Base-by-base conservation (phyloP, 1,284 basidiomycete species). In the Cutaneotrichosporon mucoides region DNA sequence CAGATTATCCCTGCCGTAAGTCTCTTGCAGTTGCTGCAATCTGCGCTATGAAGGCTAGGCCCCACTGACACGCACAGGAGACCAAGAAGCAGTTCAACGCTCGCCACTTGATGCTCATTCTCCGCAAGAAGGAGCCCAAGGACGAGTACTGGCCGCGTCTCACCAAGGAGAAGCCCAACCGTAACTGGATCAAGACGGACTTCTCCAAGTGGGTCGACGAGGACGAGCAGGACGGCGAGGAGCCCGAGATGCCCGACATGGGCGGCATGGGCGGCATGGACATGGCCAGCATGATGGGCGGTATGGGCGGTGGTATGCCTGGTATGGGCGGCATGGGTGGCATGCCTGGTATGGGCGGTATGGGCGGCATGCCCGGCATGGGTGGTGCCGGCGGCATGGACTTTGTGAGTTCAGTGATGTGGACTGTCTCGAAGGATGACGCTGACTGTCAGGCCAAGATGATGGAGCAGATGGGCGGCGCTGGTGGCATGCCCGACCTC, bases 191-290 rank as follows among this genome's bases (percentile, higher is more conserved):
- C 76, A 93, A 92, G 83, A 93, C 91, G 52, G 90, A 95, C 79
- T 95, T 93, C 76, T 81, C 82, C 71, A 93, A 89, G 79, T 96
- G 92, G 92, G 88, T 89, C 53, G 92, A 95, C 73, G 92, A 96
- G 81, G 92, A 96, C 73, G 92, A 96, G 77, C 92, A 96, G 80
- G 88, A 90, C 38, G 87, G 71, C 56, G 76, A 71, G 45, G 62
- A 79, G 71, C 43, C 44, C 24, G 57, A 58, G 45, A 38, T 50
- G 47, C 24, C 38, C 44, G 65, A 54, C 45, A 67, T 67, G 65
- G 65, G 60, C 24, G 68, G 56, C 45, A 67, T 67, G 65, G 65
- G 60, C 24, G 68, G 55, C 37, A 53, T 59, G 55, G 64, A 61
- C 35, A 62, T 60, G 59, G 57, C 46, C 34, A 37, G 40, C 15